phyloP scores from a whole-genome alignment of 2,329 filamentous ascomycete species.

The Cercospora citrullina region DNA sequence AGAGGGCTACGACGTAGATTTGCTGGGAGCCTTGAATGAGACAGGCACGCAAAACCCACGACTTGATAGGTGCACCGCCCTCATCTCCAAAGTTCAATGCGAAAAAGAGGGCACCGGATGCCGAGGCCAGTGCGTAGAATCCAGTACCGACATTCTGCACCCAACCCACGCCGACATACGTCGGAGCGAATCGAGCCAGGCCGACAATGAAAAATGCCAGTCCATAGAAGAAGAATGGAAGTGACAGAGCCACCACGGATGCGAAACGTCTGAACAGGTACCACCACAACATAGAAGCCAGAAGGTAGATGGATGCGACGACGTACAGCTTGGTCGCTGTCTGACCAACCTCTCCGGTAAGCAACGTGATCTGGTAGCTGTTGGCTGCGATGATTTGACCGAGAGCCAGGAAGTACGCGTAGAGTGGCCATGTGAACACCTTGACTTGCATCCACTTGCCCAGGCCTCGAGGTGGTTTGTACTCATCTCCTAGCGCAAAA shows the following conservation, averaged over 20 bases:
- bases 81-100: slow-evolving; percentile 59
- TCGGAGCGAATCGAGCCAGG: slow-evolving; percentile 54
- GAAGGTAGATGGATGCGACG: slow-evolving; percentile 59
- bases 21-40: slow-evolving; percentile 66
- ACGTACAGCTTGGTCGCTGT: slow-evolving; percentile 59
- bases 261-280: slow-evolving; percentile 57
- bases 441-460: slow-evolving; percentile 58
- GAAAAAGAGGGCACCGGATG: slow-evolving; percentile 64
- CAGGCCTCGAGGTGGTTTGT: slow-evolving; percentile 57
- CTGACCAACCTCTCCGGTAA: slow-evolving; percentile 62
- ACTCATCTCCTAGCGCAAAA: slow-evolving; percentile 56
- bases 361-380: slow-evolving; percentile 64
- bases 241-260: slow-evolving; percentile 57
- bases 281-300: slow-evolving; percentile 62
- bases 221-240: slow-evolving; percentile 63
- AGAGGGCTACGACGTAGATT: slow-evolving; percentile 63
- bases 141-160: slow-evolving; percentile 61
- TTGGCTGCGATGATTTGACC: slow-evolving; percentile 64
- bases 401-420: slow-evolving; percentile 61
- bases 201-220: slow-evolving; percentile 62
- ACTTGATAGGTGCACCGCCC: slow-evolving; percentile 57
- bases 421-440: slow-evolving; percentile 62
- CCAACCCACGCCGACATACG: slow-evolving; percentile 48
- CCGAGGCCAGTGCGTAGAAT: slow-evolving; percentile 61
- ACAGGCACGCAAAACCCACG: slow-evolving; percentile 65